Evolutionary conservation across 2,329 filamentous ascomycete genomes (phyloP), one percentile per base, ranked within the genome.

Genomic region (Microdochium trichocladiopsis): DNA sequence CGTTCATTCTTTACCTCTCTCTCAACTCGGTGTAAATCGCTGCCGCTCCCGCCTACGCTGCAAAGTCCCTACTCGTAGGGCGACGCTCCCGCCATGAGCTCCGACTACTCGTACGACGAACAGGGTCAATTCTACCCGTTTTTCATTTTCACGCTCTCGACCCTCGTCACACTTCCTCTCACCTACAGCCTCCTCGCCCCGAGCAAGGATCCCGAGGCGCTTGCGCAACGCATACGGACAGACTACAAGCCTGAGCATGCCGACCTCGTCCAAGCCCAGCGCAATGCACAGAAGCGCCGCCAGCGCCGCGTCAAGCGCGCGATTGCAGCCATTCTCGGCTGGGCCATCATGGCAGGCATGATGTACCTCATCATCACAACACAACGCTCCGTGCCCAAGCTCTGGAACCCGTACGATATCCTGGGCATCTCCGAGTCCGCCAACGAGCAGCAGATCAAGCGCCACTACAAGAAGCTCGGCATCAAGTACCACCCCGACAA

Each of bases 81-180:
- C 47, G 24, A 48, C 58, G 60, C 61, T 62, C 70, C 63, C 74
- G 85, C 76, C 69, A 94, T 94, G 84, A 92, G 87, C 68, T 90
- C 88, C 65, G 93, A 97, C 72, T 99, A 99, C 79, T 95, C 89
- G 65, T 99, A 99, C 76, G 94, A 99, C 81, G 89, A 96, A 68
- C 84, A 94, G 83, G 92, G 91, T 63, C 90, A 96, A 82, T 96
- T 96, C 78, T 99, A 96, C 79, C 94, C 95, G 61, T 96, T 95
- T 82, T 99, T 99, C 78, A 87, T 97, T 73, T 85, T 96, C 67
- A 96, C 92, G 45, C 80, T 97, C 64, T 84, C 87, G 57, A 85
- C 86, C 65, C 83, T 99, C 60, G 81, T 96, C 71, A 96, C 94
- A 31, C 74, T 96, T 54, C 92, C 93, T 56, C 80, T 95, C 64